Evolutionary conservation across 306 rosid genomes (phyloP).

Genomic region (Corylus avellana): DNA sequence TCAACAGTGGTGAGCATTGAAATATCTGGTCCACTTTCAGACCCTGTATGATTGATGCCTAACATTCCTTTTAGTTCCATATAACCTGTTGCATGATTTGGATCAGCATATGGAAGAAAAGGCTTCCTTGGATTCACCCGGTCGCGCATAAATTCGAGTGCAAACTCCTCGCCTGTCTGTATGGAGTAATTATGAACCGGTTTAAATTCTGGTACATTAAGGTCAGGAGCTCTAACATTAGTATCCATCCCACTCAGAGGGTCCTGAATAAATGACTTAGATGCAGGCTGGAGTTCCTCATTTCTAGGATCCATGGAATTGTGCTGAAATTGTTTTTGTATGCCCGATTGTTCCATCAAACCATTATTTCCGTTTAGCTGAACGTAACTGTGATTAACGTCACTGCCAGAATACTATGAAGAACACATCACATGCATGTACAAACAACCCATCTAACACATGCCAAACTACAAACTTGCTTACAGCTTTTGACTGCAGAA

Average conservation of each 20-base stretch:
- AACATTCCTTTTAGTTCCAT: conserved; percentile 66
- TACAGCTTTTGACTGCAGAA: conserved; percentile 5
- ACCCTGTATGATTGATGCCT: conserved; percentile 62
- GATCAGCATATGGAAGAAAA: conserved; percentile 53
- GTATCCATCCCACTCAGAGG: conserved; percentile 39
- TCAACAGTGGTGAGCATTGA: conserved; percentile 52
- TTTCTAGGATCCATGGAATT: conserved; percentile 58
- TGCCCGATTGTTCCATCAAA: conserved; percentile 44
- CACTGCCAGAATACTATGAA: conserved; percentile 5
- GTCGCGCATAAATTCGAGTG: conserved; percentile 80
- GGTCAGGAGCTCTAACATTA: conserved; percentile 43
- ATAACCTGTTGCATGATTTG: conserved; percentile 48
- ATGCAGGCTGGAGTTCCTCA: conserved; percentile 48
- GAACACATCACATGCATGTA: neutral
- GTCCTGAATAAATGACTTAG: conserved; percentile 49
- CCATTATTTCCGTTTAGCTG: conserved; percentile 32
- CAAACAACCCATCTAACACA: conserved; percentile 2
- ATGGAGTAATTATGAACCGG: conserved; percentile 80
- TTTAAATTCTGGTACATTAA: conserved; percentile 49
- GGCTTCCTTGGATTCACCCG: conserved; percentile 72
- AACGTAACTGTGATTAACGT: conserved; percentile 17
- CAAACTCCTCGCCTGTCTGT: conserved; percentile 88
- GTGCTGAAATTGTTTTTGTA: conserved; percentile 33
- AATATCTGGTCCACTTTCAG: conserved; percentile 70
- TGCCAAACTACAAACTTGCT: neutral